Evolutionary conservation across 164 flowering plant species (phyloP).

Genomic region (Pachysandra terminalis): DNA sequence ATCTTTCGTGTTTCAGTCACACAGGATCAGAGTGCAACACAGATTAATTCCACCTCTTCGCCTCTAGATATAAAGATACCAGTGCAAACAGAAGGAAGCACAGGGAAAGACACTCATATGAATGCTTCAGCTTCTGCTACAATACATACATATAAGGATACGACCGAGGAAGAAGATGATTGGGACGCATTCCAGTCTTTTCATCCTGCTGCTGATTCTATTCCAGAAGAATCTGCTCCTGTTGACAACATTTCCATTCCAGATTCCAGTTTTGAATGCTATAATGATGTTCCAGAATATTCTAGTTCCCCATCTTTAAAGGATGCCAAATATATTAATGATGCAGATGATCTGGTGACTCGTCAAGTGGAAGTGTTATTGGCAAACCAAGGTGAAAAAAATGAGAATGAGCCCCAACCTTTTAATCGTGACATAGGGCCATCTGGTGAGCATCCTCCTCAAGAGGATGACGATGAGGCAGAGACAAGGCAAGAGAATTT

Average conservation of each 20-base stretch:
- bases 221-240: conserved; percentile 14
- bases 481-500: not conserved
- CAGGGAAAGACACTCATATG: conserved; percentile 17
- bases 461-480: conserved; percentile 7
- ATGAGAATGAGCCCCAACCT: conserved; percentile 7
- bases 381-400: conserved; percentile 1
- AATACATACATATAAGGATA: conserved; percentile 13
- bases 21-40: conserved; percentile 44
- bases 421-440: conserved; percentile 1
- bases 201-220: conserved; percentile 45
- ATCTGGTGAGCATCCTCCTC: not conserved
- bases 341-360: conserved; percentile 14
- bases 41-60: conserved; percentile 27
- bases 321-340: conserved; percentile 8
- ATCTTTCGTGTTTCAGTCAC: conserved; percentile 76
- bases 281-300: conserved; percentile 15
- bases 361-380: conserved; percentile 9
- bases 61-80: conserved; percentile 63
- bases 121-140: conserved; percentile 14
- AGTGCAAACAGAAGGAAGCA: conserved; percentile 28
- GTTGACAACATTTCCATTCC: conserved; percentile 20
- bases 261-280: conserved; percentile 7
- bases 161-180: conserved; percentile 59
- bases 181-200: conserved; percentile 98
- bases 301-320: conserved; percentile 12